phyloP scores from a whole-genome alignment of 2,329 filamentous ascomycete genomes.

The Botryotinia calthae region DNA sequence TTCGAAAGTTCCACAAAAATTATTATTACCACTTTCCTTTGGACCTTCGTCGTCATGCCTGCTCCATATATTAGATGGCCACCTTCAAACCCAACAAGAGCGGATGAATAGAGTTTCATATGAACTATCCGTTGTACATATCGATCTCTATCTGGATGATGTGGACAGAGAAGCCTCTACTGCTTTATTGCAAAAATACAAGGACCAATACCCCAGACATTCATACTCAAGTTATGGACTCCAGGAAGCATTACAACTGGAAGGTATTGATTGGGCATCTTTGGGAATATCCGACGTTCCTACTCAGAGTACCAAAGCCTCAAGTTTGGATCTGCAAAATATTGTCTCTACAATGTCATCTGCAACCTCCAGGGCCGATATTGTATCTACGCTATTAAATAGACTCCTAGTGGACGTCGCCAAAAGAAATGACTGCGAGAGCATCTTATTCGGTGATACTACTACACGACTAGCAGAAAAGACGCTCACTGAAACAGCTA shows the following conservation, averaged over 20 bases:
- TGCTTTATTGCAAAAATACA: constrained; percentile 46
- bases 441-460: constrained; percentile 78
- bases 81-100: constrained; percentile 62
- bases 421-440: constrained; percentile 58
- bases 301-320: constrained; percentile 22
- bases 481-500: constrained; percentile 82
- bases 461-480: constrained; percentile 86
- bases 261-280: constrained; percentile 53
- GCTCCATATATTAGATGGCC: constrained; percentile 70
- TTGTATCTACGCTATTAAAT: constrained; percentile 67
- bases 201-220: constrained; percentile 63
- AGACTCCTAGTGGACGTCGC: constrained; percentile 69
- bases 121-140: constrained; percentile 59
- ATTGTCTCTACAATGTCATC: constrained; percentile 62
- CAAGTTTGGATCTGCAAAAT: constrained; percentile 41
- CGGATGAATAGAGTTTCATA: constrained; percentile 66
- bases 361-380: constrained; percentile 71
- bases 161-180: constrained; percentile 32
- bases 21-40: constrained; percentile 79
- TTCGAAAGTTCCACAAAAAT: constrained; percentile 42
- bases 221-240: constrained; percentile 62
- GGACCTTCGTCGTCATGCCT: constrained; percentile 78
- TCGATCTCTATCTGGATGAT: constrained; percentile 38
- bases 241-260: constrained; percentile 55
- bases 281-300: constrained; percentile 37